Conservation (phyloP, 73 alveolate species). For the Stentor roeselii region DNA sequence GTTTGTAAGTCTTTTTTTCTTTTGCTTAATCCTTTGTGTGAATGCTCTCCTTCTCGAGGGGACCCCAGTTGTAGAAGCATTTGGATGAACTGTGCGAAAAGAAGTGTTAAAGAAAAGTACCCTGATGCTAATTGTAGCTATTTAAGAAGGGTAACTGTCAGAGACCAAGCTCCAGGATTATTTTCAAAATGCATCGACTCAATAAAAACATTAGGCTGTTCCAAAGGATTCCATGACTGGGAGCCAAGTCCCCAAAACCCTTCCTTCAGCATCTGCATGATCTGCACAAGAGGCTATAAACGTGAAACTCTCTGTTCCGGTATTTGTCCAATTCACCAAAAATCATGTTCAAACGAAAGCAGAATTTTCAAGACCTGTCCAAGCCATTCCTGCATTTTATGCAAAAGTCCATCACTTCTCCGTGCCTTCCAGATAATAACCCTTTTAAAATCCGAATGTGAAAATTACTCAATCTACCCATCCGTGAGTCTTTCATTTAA, state of each 20-base stretch:
- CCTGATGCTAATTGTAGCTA: background rate
- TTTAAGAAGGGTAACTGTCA: background rate
- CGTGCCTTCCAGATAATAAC: background rate
- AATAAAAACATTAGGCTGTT: background rate
- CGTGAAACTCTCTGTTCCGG: background rate
- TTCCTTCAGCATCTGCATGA: background rate
- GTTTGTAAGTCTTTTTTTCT: background rate
- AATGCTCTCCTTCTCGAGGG: background rate
- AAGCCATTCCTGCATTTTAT: background rate
- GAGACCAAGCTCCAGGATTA: background rate
- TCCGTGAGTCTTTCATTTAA: background rate
- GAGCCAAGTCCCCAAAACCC: background rate
- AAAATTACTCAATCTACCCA: background rate
- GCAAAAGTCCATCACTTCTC: background rate
- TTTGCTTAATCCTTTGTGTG: background rate
- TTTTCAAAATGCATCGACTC: background rate
- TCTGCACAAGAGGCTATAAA: background rate
- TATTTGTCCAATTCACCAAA: background rate
- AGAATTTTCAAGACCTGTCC: background rate
- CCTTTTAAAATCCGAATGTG: background rate
- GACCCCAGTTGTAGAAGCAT: background rate
- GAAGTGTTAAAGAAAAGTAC: background rate
- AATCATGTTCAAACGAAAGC: background rate
- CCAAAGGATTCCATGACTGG: background rate
- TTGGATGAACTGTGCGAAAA: background rate